Base-by-base conservation (phyloP, 2,329 filamentous ascomycete species). In the Chaetomiaceae sp. region DNA sequence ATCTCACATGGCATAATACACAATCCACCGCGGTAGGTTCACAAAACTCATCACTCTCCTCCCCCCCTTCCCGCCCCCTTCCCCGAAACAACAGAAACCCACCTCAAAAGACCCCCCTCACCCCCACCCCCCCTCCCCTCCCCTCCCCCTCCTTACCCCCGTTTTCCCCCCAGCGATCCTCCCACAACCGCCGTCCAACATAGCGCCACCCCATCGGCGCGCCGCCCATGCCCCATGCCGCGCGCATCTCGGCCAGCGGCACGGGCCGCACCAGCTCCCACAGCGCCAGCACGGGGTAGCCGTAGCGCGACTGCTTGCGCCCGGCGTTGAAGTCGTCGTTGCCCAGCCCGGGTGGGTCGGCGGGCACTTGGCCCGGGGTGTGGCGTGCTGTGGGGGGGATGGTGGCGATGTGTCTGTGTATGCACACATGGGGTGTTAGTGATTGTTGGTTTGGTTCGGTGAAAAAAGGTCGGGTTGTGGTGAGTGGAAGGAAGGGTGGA, bases 311-410 rank as follows among this genome's bases (percentile, higher is more conserved):
- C 33, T 52, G 29, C 19, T 62, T 60, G 3, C 44, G 40, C 1
- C 60, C 57, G 10, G 56, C 54, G 29, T 63, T 63, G 47, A 62
- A 63, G 20, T 63, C 57, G 12, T 49, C 38, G 29, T 63, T 63
- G 27, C 59, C 59, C 9, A 61, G 54, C 11, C 60, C 60, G 17
- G 49, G 37, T 2, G 52, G 54, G 24, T 55, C 47, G 2, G 49
- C 43, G 4, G 52, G 54, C 2, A 56, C 50, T 6, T 40, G 36
- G 10, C 52, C 52, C 0, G 54, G 50, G 2, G 50, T 52, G 35
- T 27, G 50, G n/a, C 53, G 49, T 17, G 48, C 20, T 4, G 27
- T 17, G 12, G 39, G 6, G 8, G 49, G 50, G 29, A 48, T 49
- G 6, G 46, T 33, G 18, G 47, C 47, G 20, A 50, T 47, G 20